A percentile compares a stretch with the other conserved stretches of the same genome.
These are phyloP conservation scores for Cladorrhinum sp. DNA, from an alignment of 2,329 filamentous ascomycete species.

Conservation along the genomic window DNA sequence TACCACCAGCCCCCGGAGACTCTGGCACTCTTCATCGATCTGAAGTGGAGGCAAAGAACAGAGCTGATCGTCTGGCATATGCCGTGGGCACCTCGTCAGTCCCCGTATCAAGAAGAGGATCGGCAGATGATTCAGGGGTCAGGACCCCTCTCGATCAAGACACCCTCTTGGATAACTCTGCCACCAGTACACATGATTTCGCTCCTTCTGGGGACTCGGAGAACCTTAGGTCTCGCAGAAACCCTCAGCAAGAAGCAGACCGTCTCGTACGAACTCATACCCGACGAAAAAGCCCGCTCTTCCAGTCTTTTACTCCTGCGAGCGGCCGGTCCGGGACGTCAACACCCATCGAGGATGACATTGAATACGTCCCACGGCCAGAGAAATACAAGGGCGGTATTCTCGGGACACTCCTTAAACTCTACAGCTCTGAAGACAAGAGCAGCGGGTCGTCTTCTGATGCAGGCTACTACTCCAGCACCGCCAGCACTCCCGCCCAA, in stretches of 20 bases:
- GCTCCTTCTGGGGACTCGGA: neutral
- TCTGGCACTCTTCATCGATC: constrained; percentile 26
- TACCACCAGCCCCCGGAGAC: constrained; percentile 20
- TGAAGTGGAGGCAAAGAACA: constrained; percentile 35
- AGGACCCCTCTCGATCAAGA: constrained; percentile 8
- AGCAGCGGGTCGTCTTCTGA: constrained; percentile 27
- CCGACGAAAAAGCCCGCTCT: constrained; percentile 19
- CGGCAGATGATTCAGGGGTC: constrained; percentile 26
- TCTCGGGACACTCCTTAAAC: constrained; percentile 67
- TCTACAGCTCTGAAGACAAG: constrained; percentile 55
- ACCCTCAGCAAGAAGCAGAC: constrained; percentile 23
- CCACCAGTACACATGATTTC: constrained; percentile 13
- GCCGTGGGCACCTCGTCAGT: constrained; percentile 32
- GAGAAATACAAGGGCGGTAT: constrained; percentile 70
- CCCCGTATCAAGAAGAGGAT: constrained; percentile 29
- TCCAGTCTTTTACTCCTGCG: constrained; percentile 40
- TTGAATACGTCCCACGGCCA: constrained; percentile 64
- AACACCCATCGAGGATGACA: constrained; percentile 54
- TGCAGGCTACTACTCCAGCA: constrained; percentile 41
- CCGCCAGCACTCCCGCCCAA: constrained; percentile 41
- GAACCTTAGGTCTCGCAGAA: constrained; percentile 16
- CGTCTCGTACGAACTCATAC: constrained; percentile 26
- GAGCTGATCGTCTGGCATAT: constrained; percentile 36
- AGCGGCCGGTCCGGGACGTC: constrained; percentile 28
- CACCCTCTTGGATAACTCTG: constrained; percentile 5